Evolutionary conservation across 768 basidiomycete species (phyloP).

Genomic region (Hericium coralloides): DNA sequence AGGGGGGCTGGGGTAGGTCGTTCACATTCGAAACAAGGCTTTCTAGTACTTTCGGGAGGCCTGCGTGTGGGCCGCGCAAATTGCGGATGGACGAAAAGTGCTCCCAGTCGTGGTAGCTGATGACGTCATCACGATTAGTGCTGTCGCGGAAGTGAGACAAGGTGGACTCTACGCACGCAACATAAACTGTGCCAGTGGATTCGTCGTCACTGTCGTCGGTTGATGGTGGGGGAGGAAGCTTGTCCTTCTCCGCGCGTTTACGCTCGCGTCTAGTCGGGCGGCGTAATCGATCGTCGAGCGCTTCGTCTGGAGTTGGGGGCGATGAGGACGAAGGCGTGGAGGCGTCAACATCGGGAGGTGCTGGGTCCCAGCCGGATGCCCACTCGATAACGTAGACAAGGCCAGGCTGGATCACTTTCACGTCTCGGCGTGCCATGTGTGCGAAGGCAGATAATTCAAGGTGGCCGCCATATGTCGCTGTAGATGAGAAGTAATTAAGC

Average conservation of each 20-base stretch:
- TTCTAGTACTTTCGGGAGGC: conserved; percentile 59
- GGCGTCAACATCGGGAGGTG: conserved; percentile 14
- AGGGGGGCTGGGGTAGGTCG: conserved; percentile 20
- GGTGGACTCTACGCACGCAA: conserved; percentile 64
- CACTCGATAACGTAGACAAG: conserved; percentile 88
- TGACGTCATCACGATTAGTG: conserved; percentile 8
- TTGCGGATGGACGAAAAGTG: conserved; percentile 94
- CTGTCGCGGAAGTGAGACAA: conserved; percentile 3
- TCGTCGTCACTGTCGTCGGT: conserved; percentile 16
- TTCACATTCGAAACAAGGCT: conserved; percentile 25
- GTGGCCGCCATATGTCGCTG: conserved; percentile 88
- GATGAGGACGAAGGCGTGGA: conserved; percentile 16
- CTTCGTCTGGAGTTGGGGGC: conserved; percentile 18
- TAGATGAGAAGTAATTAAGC: background rate
- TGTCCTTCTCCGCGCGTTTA: conserved; percentile 21
- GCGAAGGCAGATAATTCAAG: conserved; percentile 91
- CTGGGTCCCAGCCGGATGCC: conserved; percentile 45
- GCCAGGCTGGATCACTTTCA: conserved; percentile 91
- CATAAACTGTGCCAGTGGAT: conserved; percentile 43
- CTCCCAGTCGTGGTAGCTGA: conserved; percentile 88
- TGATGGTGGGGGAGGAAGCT: conserved; percentile 11
- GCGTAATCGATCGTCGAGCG: conserved; percentile 33
- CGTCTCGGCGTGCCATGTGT: conserved; percentile 64
- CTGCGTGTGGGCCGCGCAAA: conserved; percentile 73
- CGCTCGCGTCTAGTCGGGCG: conserved; percentile 34